These are phyloP conservation scores for Claviceps citrina DNA, from an alignment of 2,329 filamentous ascomycete species.

Conservation along the genomic window DNA sequence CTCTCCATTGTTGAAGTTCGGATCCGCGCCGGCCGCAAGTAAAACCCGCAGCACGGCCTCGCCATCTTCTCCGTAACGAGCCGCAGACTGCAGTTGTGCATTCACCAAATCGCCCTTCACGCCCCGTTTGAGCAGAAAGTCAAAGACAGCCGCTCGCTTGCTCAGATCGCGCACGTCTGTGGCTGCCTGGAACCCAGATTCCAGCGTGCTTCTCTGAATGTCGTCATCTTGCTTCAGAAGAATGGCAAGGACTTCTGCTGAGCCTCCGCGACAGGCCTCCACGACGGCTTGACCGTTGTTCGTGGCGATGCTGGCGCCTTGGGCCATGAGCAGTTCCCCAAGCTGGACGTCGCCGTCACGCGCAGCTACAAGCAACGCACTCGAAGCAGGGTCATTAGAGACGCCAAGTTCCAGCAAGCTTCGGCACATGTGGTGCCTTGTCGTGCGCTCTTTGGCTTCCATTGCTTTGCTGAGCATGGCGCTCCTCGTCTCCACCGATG, in stretches of 20 bases:
- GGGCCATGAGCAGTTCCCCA: slow-evolving; percentile 32
- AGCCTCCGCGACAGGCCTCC: slow-evolving; percentile 37
- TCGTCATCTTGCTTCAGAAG: slow-evolving; percentile 28
- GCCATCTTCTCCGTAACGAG: slow-evolving; percentile 33
- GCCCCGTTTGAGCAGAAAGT: slow-evolving; percentile 33
- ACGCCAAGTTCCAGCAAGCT: slow-evolving; percentile 32
- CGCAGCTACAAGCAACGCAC: slow-evolving; percentile 35
- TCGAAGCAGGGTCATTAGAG: slow-evolving; percentile 28
- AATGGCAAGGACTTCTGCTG: slow-evolving; percentile 33
- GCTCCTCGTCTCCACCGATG: slow-evolving; percentile 23
- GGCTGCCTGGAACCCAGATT: slow-evolving; percentile 39
- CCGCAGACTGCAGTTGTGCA: slow-evolving; percentile 36
- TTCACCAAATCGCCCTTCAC: slow-evolving; percentile 36
- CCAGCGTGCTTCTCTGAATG: slow-evolving; percentile 27
- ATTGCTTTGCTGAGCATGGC: slow-evolving; percentile 28
- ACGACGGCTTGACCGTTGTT: slow-evolving; percentile 38
- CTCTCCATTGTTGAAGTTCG: slow-evolving; percentile 39
- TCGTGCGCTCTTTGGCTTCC: slow-evolving; percentile 23
- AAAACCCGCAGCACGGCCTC: slow-evolving; percentile 34
- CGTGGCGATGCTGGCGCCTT: slow-evolving; percentile 36
- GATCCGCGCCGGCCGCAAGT: slow-evolving; percentile 36
- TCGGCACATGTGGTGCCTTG: slow-evolving; percentile 28
- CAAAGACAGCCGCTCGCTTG: slow-evolving; percentile 33
- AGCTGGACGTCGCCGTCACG: slow-evolving; percentile 37
- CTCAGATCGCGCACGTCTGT: slow-evolving; percentile 35